These are phyloP conservation scores for Rhynchospora pubera DNA, from an alignment of 176 grass and related monocot species.

Conservation along the genomic window DNA sequence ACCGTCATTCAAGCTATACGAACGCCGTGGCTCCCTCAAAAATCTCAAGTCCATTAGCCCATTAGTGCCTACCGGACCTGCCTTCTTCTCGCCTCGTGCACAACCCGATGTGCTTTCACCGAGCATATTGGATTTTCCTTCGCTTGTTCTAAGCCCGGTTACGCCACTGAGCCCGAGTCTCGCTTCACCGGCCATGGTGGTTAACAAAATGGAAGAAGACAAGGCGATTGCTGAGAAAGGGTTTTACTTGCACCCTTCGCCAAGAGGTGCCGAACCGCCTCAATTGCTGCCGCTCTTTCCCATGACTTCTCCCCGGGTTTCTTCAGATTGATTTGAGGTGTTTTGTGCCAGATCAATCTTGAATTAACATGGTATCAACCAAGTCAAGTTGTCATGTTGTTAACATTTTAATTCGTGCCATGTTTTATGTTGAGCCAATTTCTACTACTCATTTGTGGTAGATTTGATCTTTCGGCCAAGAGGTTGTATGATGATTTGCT, in stretches of 20 bases:
- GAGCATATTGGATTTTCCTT: conserved; percentile 85
- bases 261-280: conserved; percentile 56
- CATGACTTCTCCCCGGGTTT: conserved; percentile 53
- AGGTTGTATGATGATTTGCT: not conserved
- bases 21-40: conserved; percentile 71
- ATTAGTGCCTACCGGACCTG: conserved; percentile 45
- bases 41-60: conserved; percentile 97
- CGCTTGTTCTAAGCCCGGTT: conserved; percentile 76
- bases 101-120: conserved; percentile 75
- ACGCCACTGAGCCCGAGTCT: conserved; percentile 69
- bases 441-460: conserved; percentile 1
- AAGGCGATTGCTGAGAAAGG: conserved; percentile 76
- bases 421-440: conserved; percentile 7
- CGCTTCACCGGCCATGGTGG: conserved; percentile 24
- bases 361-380: conserved; percentile 10
- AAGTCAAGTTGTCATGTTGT: conserved; percentile 2
- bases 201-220: conserved; percentile 50
- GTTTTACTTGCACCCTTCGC: conserved; percentile 91
- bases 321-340: conserved; percentile 25
- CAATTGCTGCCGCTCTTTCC: conserved; percentile 93
- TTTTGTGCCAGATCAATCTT: not conserved
- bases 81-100: conserved; percentile 28
- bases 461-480: not conserved
- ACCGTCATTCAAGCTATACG: conserved; percentile 94
- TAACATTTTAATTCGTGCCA: conserved; percentile 1